A percentile compares a stretch with the other conserved stretches of the same genome.
Evolutionary conservation across 331 rosid species (phyloP).

Genomic region (Rhamnella rubrinervis): DNA sequence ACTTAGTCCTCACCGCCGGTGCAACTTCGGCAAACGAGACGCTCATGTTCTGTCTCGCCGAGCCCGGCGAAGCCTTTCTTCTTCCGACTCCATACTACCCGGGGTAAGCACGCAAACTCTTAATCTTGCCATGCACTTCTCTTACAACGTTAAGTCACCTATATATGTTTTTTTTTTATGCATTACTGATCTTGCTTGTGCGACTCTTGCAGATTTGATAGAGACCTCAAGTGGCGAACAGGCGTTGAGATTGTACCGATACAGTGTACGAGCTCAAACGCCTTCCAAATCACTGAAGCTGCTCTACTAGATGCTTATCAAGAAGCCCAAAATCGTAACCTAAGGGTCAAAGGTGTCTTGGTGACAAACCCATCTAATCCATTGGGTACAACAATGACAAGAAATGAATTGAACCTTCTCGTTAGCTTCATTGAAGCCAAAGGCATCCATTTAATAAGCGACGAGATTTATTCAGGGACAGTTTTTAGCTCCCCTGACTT

Average conservation of each 20-base stretch:
- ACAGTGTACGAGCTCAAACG: slow-evolving; percentile 79
- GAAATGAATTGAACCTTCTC: slow-evolving; percentile 59
- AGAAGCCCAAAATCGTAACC: slow-evolving; percentile 58
- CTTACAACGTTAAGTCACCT: background rate
- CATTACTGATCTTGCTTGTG: slow-evolving; percentile 18
- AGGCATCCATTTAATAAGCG: slow-evolving; percentile 82
- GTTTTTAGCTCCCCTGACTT: slow-evolving; percentile 66
- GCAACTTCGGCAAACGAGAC: slow-evolving; percentile 96
- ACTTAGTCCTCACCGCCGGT: slow-evolving; percentile 86
- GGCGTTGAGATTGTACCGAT: slow-evolving; percentile 88
- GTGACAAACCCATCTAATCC: slow-evolving; percentile 98
- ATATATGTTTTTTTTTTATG: background rate
- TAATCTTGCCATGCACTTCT: background rate
- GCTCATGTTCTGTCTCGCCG: slow-evolving; percentile 89
- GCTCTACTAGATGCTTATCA: slow-evolving; percentile 60
- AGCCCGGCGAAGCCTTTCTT: slow-evolving; percentile 76
- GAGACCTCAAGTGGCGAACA: slow-evolving; percentile 96
- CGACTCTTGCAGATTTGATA: slow-evolving; percentile 65
- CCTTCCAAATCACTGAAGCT: slow-evolving; percentile 71
- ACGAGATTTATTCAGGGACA: slow-evolving; percentile 92
- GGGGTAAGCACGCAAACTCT: slow-evolving; percentile 44
- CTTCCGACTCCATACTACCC: slow-evolving; percentile 99
- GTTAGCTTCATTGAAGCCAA: slow-evolving; percentile 56
- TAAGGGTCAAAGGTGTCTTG: slow-evolving; percentile 82
- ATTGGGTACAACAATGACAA: slow-evolving; percentile 74